phyloP scores from a whole-genome alignment of 2,329 filamentous ascomycete genomes.

The Hortaea werneckii region DNA sequence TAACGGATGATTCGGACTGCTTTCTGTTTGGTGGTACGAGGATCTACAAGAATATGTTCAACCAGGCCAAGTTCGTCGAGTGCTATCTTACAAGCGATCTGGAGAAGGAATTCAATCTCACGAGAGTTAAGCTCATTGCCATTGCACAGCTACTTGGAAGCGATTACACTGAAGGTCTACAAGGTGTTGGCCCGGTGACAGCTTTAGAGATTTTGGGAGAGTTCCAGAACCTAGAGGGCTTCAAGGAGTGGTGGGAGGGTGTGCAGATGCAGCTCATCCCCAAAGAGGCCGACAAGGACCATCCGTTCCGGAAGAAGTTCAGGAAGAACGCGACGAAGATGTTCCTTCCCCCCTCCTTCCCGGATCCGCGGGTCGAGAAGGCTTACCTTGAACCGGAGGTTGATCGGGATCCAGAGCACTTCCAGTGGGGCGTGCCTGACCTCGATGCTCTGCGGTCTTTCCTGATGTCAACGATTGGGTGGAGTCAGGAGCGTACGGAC shows the following conservation, averaged over 20 bases:
- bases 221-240: conserved; percentile 65
- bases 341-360: conserved; percentile 73
- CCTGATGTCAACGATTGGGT: conserved; percentile 85
- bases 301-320: conserved; percentile 75
- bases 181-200: conserved; percentile 85
- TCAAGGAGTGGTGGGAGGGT: conserved; percentile 77
- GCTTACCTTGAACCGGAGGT: conserved; percentile 85
- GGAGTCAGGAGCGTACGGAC: conserved; percentile 83
- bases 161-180: conserved; percentile 88
- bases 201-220: conserved; percentile 91
- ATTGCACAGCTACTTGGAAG: conserved; percentile 85
- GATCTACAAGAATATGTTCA: conserved; percentile 99
- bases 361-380: conserved; percentile 63
- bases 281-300: conserved; percentile 45
- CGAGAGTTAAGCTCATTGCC: conserved; percentile 76
- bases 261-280: conserved; percentile 60
- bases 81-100: conserved; percentile 81
- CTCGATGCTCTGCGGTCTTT: conserved; percentile 74
- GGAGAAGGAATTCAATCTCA: conserved; percentile 78
- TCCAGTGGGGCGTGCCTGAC: conserved; percentile 94
- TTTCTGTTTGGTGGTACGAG: conserved; percentile 94
- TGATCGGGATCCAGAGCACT: conserved; percentile 63
- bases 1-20: conserved; percentile 93
- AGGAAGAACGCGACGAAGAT: conserved; percentile 74
- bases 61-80: conserved; percentile 93